phyloP scores from a whole-genome alignment of 495 filamentous ascomycete genomes.

The Endocarpon pusillum region DNA sequence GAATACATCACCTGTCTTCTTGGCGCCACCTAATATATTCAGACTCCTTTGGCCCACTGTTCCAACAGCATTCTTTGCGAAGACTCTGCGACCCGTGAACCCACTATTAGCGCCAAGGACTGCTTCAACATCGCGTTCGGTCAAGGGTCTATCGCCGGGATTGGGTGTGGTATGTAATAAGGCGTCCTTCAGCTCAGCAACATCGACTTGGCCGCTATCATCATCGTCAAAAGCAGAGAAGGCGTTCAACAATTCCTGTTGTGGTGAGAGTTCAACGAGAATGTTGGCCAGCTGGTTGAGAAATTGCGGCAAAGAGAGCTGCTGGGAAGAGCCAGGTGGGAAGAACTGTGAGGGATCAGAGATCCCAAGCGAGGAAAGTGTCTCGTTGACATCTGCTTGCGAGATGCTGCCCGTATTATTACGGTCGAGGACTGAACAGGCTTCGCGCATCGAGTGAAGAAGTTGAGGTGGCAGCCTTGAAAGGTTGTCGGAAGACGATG shows the following conservation, averaged over 20 bases:
- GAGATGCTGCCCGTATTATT: conserved; percentile 61
- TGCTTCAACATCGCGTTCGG: conserved; percentile 61
- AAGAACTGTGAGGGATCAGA: conserved; percentile 48
- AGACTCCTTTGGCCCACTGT: no score
- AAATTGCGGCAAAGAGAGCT: conserved; percentile 68
- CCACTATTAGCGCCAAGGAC: conserved; percentile 42
- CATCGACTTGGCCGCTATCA: conserved; percentile 82
- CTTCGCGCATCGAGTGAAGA: conserved; percentile 60
- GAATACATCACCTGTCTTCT: conserved; percentile 28
- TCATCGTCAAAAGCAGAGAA: conserved; percentile 92
- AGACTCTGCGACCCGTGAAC: conserved; percentile 67
- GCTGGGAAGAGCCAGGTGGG: conserved; percentile 44
- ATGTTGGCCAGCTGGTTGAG: conserved; percentile 58
- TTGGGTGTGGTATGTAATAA: conserved; percentile 67
- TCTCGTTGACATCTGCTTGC: conserved; percentile 62
- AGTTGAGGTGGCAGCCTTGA: conserved; percentile 48
- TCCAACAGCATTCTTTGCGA: conserved; percentile 28
- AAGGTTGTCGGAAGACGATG: conserved; percentile 32
- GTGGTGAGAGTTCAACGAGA: conserved; percentile 53
- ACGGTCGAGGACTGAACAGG: conserved; percentile 72
- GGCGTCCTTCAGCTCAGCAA: conserved; percentile 65
- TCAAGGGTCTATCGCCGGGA: conserved; percentile 47
- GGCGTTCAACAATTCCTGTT: conserved; percentile 63
- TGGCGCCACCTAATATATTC: conserved; percentile 14
- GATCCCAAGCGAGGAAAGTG: conserved; percentile 59